phyloP scores from a whole-genome alignment of 768 basidiomycete genomes.

The Hemileccinum impolitum region DNA sequence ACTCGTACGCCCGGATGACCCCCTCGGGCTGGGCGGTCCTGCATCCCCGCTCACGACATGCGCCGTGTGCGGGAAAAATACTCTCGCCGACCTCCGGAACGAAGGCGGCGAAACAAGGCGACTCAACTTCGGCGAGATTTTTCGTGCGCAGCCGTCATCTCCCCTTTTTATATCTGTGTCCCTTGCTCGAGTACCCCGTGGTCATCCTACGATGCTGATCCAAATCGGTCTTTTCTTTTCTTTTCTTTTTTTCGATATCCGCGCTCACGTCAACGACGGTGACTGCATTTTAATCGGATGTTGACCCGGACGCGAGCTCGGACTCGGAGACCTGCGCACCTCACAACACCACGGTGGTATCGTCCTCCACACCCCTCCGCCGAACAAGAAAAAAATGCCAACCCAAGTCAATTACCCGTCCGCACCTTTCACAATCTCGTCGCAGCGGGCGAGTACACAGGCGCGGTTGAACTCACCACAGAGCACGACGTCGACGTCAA shows the following conservation, averaged over 20 bases:
- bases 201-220: not conserved
- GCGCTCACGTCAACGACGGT: too few relatives aligned
- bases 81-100: conserved; percentile 24
- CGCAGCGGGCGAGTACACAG: conserved; percentile 19
- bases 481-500: conserved; percentile 23
- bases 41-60: conserved; percentile 3
- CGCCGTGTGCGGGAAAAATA: conserved; percentile 16
- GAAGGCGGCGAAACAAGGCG: conserved; percentile 24
- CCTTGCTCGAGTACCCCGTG: too few relatives aligned
- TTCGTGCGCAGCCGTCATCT: conserved; percentile 18
- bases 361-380: too few relatives aligned
- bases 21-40: too few relatives aligned
- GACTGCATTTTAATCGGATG: too few relatives aligned
- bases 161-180: not conserved
- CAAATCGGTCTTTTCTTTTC: too few relatives aligned
- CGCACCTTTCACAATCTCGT: conserved; percentile 27
- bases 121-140: conserved; percentile 27
- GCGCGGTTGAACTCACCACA: conserved; percentile 14
- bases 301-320: too few relatives aligned
- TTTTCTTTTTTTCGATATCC: too few relatives aligned
- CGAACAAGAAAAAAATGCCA: too few relatives aligned
- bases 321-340: too few relatives aligned
- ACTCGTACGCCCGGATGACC: too few relatives aligned
- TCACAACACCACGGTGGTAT: too few relatives aligned
- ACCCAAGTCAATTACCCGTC: conserved; percentile 15